Conservation (phyloP, 1,284 basidiomycete genomes). For the Coniferiporia sulphurascens region DNA sequence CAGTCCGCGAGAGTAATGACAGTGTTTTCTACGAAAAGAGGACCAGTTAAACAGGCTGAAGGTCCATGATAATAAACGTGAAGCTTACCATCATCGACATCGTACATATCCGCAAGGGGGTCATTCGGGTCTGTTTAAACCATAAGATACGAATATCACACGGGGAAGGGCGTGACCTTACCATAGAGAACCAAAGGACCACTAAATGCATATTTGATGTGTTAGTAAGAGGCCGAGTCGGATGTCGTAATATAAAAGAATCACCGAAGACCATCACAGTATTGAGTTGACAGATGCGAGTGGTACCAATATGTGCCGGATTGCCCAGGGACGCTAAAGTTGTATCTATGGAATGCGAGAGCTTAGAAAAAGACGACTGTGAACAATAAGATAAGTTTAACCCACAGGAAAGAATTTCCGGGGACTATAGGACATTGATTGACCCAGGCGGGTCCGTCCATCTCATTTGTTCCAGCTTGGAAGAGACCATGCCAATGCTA, state of each 20-base stretch:
- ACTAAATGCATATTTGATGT: not conserved
- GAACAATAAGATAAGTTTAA: not conserved
- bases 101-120: conserved; percentile 38
- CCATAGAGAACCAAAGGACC: not conserved
- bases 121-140: conserved; percentile 32
- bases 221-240: too few species aligned
- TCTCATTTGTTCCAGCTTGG: conserved; percentile 31
- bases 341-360: conserved; percentile 26
- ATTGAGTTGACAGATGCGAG: conserved; percentile 35
- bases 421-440: conserved; percentile 50
- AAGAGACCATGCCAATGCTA: conserved; percentile 38
- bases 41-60: not conserved
- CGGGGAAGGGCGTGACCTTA: not conserved
- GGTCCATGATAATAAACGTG: not conserved
- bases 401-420: conserved; percentile 38
- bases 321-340: conserved; percentile 31
- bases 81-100: conserved; percentile 37
- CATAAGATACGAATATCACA: not conserved
- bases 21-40: conserved; percentile 28
- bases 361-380: not conserved
- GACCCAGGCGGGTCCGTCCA: conserved; percentile 34
- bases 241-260: not conserved
- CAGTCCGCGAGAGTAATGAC: conserved; percentile 40
- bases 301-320: conserved; percentile 38
- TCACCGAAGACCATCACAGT: conserved; percentile 24